Base-by-base conservation (phyloP, 2,329 filamentous ascomycete species). In the Fusarium nygamai region DNA sequence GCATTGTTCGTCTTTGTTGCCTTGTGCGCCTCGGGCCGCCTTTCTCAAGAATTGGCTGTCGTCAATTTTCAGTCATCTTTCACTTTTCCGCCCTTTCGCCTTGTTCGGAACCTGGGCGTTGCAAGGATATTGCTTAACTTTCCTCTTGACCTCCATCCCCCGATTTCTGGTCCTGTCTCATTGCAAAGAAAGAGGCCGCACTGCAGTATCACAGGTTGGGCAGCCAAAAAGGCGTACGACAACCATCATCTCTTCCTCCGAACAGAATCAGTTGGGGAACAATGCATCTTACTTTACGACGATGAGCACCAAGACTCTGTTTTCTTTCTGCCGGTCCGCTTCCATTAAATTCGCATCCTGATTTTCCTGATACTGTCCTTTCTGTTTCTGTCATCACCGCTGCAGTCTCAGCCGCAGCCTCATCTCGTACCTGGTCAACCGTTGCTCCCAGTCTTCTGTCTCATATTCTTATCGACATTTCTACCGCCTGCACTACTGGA, bases 331-430 rank as follows among this genome's bases (percentile, higher is more conserved):
- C 80, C 79, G 85, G 87, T 84, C 84, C 84, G 86, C 84, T 82
- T 84, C 86, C 84, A 86, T 87, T 83, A 84, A 85, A 84, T 87
- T 86, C 83, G 82, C 85, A 86, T 86, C 83, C 84, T 89, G 85
- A 89, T 85, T 85, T 83, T 74, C 58, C 64, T 66, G 56, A 70
- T 73, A 75, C 75, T 75, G 69, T 80, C 74, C 75, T 79, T 78
- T 83, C 78, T 67, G 78, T 80, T 76, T 71, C 72, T 76, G 75
- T 77, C 73, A 71, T 74, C 78, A 71, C 64, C 71, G 71, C 67
- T 68, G 71, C 67, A 71, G 65, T 60, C 69, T 65, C 61, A 70
- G 68, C 56, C 64, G 67, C 76, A 74, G 66, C 73, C 70, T 76
- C 66, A 74, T 56, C 65, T 69, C 59, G 65, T 71, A 63, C 57